Percentiles rank a stretch among this genome's conserved stretches.
Evolutionary conservation across 1,284 basidiomycete genomes (phyloP).

Genomic region (Psilocybe mexicana): DNA sequence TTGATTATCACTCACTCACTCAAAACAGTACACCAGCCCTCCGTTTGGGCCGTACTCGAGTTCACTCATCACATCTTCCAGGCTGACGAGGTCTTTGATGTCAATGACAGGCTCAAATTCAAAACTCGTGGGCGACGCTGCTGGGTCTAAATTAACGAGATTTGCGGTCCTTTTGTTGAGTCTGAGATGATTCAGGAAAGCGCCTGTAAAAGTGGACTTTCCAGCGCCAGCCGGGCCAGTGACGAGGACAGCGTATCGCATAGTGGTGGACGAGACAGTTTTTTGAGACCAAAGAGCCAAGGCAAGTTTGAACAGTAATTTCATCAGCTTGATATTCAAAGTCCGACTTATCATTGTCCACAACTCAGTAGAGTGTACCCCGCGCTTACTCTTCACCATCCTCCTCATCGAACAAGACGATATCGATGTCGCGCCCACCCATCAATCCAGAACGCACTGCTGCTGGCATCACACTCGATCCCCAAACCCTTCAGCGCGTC

Average conservation of each 20-base stretch:
- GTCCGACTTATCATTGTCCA: slow-evolving; percentile 17
- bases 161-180: slow-evolving; percentile 85
- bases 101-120: slow-evolving; percentile 94
- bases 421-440: slow-evolving; percentile 73
- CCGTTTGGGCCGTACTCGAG: slow-evolving; percentile 97
- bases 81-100: slow-evolving; percentile 90
- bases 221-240: slow-evolving; percentile 96
- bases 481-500: slow-evolving; percentile 81
- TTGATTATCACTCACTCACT: slow-evolving; percentile 74
- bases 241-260: slow-evolving; percentile 90
- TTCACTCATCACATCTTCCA: slow-evolving; percentile 97
- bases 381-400: slow-evolving; percentile 14
- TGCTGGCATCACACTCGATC: slow-evolving; percentile 84
- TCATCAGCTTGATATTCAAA: slow-evolving; percentile 21
- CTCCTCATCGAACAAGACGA: slow-evolving; percentile 2
- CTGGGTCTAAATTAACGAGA: slow-evolving; percentile 97
- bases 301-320: not conserved
- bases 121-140: slow-evolving; percentile 84
- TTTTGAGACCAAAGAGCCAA: not conserved
- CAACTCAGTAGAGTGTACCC: not conserved
- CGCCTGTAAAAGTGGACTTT: slow-evolving; percentile 93
- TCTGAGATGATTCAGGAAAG: slow-evolving; percentile 90
- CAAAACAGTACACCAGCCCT: slow-evolving; percentile 97
- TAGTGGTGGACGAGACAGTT: slow-evolving; percentile 31
- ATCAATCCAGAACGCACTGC: slow-evolving; percentile 68